A percentile compares a stretch with the other conserved stretches of the same genome.
Conservation (phyloP, 1,139 yeast species). For the Petasospora fabianii region DNA sequence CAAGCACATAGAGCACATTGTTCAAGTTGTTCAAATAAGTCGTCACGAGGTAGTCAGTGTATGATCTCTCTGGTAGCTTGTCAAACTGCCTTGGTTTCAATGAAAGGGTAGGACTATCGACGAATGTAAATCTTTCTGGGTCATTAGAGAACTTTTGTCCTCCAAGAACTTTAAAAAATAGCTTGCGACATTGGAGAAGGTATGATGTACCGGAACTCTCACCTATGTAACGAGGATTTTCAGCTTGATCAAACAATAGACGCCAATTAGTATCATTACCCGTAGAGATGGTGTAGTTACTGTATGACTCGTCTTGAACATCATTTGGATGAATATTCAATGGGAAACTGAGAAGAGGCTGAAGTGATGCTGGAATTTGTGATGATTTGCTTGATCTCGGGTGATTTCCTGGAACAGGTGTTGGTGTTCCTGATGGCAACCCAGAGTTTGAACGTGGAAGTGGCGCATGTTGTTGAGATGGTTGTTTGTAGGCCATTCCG, state of each 20-base stretch:
- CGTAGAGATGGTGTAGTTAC: constrained; percentile 16
- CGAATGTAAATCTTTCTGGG: constrained; percentile 34
- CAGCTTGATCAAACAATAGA: constrained; percentile 31
- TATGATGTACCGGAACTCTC: constrained; percentile 35
- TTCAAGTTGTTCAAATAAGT: constrained; percentile 36
- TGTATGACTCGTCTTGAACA: constrained; percentile 13
- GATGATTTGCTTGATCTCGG: not conserved
- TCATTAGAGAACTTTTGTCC: constrained; percentile 35
- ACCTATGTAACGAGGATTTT: constrained; percentile 34
- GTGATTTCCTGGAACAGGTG: not conserved
- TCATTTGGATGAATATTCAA: constrained; percentile 13
- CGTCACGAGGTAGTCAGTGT: constrained; percentile 31
- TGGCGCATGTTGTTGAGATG: too few species aligned
- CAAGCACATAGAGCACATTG: constrained; percentile 35
- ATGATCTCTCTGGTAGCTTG: constrained; percentile 31
- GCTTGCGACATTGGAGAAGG: constrained; percentile 32
- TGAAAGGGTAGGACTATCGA: constrained; percentile 31
- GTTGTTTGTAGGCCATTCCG: too few species aligned
- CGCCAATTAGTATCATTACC: constrained; percentile 32
- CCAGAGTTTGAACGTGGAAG: not conserved
- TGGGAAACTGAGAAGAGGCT: constrained; percentile 21
- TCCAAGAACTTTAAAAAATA: constrained; percentile 30
- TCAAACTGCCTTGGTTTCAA: constrained; percentile 24
- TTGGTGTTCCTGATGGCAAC: not conserved
- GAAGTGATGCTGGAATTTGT: constrained; percentile 19